A percentile compares a stretch with the other conserved stretches of the same genome.
Evolutionary conservation across 2,329 filamentous ascomycete genomes (phyloP).

Genomic region (Calonectria fujianensis): DNA sequence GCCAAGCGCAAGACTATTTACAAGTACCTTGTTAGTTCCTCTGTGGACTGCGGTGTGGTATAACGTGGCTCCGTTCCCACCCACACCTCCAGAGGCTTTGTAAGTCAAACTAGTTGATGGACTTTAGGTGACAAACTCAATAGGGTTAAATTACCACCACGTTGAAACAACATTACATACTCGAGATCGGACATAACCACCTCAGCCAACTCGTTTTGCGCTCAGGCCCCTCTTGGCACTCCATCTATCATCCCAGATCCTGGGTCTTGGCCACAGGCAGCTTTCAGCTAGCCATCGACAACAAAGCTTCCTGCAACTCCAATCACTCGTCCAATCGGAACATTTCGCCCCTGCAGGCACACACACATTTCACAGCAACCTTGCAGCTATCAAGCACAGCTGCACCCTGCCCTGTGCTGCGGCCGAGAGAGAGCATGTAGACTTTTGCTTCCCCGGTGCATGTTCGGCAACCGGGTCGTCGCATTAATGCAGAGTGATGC

Average conservation of each 20-base stretch:
- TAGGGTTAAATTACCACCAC: conserved; percentile 3
- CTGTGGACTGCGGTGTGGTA: not conserved
- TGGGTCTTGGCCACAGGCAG: not conserved
- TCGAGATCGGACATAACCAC: not conserved
- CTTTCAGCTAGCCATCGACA: conserved; percentile 16
- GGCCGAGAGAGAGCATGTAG: not conserved
- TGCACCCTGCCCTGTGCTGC: not conserved
- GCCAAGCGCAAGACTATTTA: not conserved
- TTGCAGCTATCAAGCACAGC: not conserved
- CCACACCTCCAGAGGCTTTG: not conserved
- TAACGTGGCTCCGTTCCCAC: conserved; percentile 5
- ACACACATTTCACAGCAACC: not conserved
- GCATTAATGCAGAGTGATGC: conserved; percentile 2
- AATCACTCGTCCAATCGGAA: conserved; percentile 22
- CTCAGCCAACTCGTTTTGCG: not conserved
- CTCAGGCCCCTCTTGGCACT: conserved; percentile 19
- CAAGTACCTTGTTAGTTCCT: not conserved
- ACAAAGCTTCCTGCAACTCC: conserved; percentile 22
- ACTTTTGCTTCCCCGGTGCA: not conserved
- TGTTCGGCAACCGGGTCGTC: not conserved
- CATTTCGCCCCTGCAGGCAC: not conserved
- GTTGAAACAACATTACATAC: not conserved
- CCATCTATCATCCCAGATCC: conserved; percentile 3
- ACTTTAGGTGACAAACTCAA: not conserved
- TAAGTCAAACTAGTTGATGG: not conserved